Percentiles rank a stretch among this genome's conserved stretches.
These are phyloP conservation scores for Fusarium xyrophilum DNA, from an alignment of 2,329 filamentous ascomycete genomes.

Conservation along the genomic window DNA sequence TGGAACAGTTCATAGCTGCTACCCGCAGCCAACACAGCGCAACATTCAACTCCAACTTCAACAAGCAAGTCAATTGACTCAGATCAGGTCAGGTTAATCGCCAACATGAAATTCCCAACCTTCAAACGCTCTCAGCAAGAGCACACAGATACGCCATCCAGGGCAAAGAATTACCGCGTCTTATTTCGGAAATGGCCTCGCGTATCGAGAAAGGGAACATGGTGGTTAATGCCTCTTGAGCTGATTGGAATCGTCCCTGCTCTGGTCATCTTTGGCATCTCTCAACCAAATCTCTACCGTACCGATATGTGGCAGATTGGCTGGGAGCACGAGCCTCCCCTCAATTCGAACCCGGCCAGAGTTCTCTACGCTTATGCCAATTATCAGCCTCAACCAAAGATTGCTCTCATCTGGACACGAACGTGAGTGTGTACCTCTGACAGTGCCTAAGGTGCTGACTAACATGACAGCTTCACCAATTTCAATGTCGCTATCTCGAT, in stretches of 20 bases:
- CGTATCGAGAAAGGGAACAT: conserved; percentile 60
- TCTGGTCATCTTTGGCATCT: conserved; percentile 75
- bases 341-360: conserved; percentile 76
- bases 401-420: conserved; percentile 75
- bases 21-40: conserved; percentile 26
- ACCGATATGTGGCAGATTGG: conserved; percentile 77
- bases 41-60: neutral
- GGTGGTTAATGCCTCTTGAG: conserved; percentile 70
- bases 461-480: conserved; percentile 67
- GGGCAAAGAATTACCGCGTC: conserved; percentile 55
- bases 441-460: neutral
- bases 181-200: conserved; percentile 66
- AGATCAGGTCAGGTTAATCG: neutral
- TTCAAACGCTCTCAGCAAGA: conserved; percentile 19
- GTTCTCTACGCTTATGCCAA: conserved; percentile 78
- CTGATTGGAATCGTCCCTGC: conserved; percentile 68
- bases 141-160: conserved; percentile 26
- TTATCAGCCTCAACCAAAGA: conserved; percentile 64
- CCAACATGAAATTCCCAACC: conserved; percentile 38
- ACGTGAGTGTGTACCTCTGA: conserved; percentile 62
- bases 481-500: conserved; percentile 81
- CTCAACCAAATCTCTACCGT: conserved; percentile 75
- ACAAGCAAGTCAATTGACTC: neutral
- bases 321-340: conserved; percentile 63
- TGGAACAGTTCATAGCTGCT: conserved; percentile 32